A percentile compares a stretch with the other conserved stretches of the same genome.
Evolutionary conservation across 2,329 filamentous ascomycete genomes (phyloP).

Genomic region (Tolypocladium amazonense): DNA sequence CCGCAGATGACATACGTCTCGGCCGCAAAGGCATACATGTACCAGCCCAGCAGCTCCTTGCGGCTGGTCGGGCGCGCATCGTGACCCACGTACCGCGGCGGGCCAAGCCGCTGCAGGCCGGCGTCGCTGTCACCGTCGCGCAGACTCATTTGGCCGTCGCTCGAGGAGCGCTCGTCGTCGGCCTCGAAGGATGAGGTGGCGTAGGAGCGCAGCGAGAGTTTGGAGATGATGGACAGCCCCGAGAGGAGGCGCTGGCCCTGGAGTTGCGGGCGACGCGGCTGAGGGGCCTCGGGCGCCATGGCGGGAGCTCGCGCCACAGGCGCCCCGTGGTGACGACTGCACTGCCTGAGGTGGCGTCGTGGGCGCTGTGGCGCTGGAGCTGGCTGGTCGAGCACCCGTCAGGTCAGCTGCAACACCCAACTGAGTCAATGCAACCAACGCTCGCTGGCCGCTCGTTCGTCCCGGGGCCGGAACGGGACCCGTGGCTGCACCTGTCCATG

Average conservation of each 20-base stretch:
- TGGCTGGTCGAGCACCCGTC: not conserved
- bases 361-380: not conserved
- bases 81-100: slow-evolving; percentile 62
- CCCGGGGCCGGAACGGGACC: not conserved
- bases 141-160: slow-evolving; percentile 21
- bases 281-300: slow-evolving; percentile 3
- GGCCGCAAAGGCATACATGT: slow-evolving; percentile 90
- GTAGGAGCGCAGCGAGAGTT: slow-evolving; percentile 46
- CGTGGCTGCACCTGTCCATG: no score
- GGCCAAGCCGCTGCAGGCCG: slow-evolving; percentile 16
- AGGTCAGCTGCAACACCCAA: no score
- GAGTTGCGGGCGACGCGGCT: slow-evolving; percentile 28
- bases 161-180: slow-evolving; percentile 54
- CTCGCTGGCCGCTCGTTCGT: not conserved
- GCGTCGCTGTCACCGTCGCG: slow-evolving; percentile 17
- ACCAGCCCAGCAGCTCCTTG: slow-evolving; percentile 89
- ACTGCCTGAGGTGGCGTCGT: not conserved
- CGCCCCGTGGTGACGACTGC: not conserved
- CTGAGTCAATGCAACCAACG: not conserved
- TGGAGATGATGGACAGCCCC: slow-evolving; percentile 39
- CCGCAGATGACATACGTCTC: slow-evolving; percentile 90
- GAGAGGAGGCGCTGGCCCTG: slow-evolving; percentile 34
- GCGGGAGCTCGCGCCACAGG: not conserved
- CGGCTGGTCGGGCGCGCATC: slow-evolving; percentile 79
- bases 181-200: slow-evolving; percentile 53